Conservation (phyloP, 345 rosid species). For the Brassica napus region DNA sequence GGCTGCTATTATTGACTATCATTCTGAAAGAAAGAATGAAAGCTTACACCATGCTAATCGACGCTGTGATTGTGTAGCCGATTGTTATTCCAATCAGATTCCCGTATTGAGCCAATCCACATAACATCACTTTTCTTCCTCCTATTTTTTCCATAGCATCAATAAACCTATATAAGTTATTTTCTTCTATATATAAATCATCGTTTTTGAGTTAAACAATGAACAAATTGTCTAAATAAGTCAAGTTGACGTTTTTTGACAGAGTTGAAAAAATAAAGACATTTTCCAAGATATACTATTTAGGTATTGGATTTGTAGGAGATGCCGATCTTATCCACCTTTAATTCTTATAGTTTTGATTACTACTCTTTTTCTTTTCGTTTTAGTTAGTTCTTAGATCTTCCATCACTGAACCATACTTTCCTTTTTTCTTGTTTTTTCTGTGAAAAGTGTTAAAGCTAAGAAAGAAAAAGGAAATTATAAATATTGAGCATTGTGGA, state of each 20-base stretch:
- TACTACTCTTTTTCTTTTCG: neutral
- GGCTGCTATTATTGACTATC: slow-evolving; percentile 8
- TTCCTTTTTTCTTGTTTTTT: neutral
- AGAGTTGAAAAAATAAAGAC: neutral
- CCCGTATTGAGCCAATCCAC: slow-evolving; percentile 79
- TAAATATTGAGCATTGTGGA: neutral
- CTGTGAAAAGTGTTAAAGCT: neutral
- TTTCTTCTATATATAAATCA: neutral
- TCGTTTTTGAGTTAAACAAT: neutral
- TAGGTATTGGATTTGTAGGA: neutral
- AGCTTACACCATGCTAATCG: slow-evolving; percentile 93
- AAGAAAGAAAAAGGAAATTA: neutral
- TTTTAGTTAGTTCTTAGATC: neutral
- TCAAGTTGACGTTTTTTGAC: slow-evolving; percentile 7
- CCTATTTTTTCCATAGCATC: slow-evolving; percentile 40
- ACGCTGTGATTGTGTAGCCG: slow-evolving; percentile 92
- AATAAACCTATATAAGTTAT: neutral
- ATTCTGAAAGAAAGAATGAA: neutral
- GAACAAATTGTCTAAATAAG: slow-evolving; percentile 4
- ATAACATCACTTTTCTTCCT: slow-evolving; percentile 58
- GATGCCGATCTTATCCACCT: neutral
- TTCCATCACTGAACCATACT: neutral
- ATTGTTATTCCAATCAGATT: slow-evolving; percentile 67
- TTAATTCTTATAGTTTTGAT: neutral
- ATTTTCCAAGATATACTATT: neutral